These are phyloP conservation scores for Dentipellis sp. DNA, from an alignment of 768 basidiomycete genomes.

Conservation along the genomic window DNA sequence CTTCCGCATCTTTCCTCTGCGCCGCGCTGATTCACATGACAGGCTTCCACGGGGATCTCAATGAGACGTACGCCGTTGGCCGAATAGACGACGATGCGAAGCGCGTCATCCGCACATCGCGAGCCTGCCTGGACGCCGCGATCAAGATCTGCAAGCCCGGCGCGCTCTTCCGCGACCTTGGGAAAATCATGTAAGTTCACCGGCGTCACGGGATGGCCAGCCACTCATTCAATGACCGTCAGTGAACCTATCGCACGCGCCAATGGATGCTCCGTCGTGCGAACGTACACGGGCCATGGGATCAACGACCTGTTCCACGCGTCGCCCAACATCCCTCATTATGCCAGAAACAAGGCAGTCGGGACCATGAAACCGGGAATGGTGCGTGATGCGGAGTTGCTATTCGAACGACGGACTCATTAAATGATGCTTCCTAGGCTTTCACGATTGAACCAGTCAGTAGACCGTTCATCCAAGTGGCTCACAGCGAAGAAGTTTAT, in stretches of 20 bases:
- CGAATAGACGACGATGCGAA: slow-evolving; percentile 74
- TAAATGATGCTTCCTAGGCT: slow-evolving; percentile 18
- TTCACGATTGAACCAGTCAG: slow-evolving; percentile 78
- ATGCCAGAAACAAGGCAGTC: slow-evolving; percentile 87
- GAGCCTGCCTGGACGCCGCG: slow-evolving; percentile 78
- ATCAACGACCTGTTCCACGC: slow-evolving; percentile 81
- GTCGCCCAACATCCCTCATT: slow-evolving; percentile 86
- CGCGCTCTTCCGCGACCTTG: slow-evolving; percentile 79
- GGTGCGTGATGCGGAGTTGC: slow-evolving; percentile 43
- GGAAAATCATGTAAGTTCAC: slow-evolving; percentile 67
- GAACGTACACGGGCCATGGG: slow-evolving; percentile 89
- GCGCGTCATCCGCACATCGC: slow-evolving; percentile 75
- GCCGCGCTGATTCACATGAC: background rate
- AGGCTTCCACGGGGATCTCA: slow-evolving; percentile 91
- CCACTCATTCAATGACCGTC: background rate
- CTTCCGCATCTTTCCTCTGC: slow-evolving; percentile 1
- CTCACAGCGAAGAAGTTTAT: background rate
- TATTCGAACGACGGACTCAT: background rate
- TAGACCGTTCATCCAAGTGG: slow-evolving; percentile 3
- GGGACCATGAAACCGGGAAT: slow-evolving; percentile 92
- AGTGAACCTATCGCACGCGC: slow-evolving; percentile 82
- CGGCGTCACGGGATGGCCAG: slow-evolving; percentile 7
- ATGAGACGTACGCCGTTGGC: slow-evolving; percentile 89
- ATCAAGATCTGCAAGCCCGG: slow-evolving; percentile 95
- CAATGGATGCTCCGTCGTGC: slow-evolving; percentile 83